Evolutionary conservation across 805 yeast species (phyloP), one percentile per base, ranked within the genome.

Genomic region (Torulaspora indica): DNA sequence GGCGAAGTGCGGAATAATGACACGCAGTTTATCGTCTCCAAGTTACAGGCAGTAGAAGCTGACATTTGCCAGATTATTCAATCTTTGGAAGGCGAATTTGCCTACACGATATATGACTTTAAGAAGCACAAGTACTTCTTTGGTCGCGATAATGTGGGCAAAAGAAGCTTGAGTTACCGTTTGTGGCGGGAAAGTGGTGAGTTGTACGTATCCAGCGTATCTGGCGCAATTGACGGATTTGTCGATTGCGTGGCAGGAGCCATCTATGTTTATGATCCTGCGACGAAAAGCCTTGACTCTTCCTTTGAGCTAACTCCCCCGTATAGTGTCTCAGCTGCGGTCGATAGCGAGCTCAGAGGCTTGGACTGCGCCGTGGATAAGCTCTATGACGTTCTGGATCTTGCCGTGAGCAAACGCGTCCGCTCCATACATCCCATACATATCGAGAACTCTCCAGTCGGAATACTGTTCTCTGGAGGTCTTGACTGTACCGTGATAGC

Each of bases 381-480:
- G 10, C 53, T 76, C 3, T 54, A 68, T 23, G 27, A 46, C 0
- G 33, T 51, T 0, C 54, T 82, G 12, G 55, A 55, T 1, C 27
- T 47, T 0, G 63, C 85, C 1, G 77, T 81, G 2, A 38, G 51
- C 1, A 57, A 69, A n/a, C 68, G 93, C 46, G 74, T 81, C n/a
- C 58, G 64, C 8, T 74, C 85, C 0, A 82, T 85, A 4, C 74
- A 74, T 46, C 90, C 93, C 2, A 43, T 76, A 2, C 75, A 73
- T 45, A 48, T 61, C 8, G 62, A 62, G 34, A 60, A 66, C 39
- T 56, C 59, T 8, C 62, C 67, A 6, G 64, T 81, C 34, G 84
- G 85, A 0, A 69, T 93, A 0, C 64, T 93, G 25, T 93, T 90
- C 58, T 87, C 96, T 35, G 99, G 99, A 1, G 99, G 99, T 0